A percentile compares a stretch with the other conserved stretches of the same genome.
phyloP scores from a whole-genome alignment of 2,329 filamentous ascomycete genomes.

The Penicillium decumbens region DNA sequence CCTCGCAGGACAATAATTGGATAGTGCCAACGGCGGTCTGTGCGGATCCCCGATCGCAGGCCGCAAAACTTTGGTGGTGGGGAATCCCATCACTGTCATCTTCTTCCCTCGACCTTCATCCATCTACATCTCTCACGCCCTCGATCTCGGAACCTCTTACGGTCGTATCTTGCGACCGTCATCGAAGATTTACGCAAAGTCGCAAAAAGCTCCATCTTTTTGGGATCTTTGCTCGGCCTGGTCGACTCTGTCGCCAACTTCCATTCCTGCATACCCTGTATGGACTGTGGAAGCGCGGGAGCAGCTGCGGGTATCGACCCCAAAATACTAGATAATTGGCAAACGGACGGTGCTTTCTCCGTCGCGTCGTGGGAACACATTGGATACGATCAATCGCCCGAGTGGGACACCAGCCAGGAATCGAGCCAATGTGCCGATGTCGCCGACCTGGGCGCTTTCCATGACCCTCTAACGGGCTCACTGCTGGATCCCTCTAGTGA shows the following conservation, averaged over 20 bases:
- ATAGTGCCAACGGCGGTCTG: constrained; percentile 14
- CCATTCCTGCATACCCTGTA: constrained; percentile 25
- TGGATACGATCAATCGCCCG: constrained; percentile 34
- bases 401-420: constrained; percentile 40
- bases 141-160: not conserved
- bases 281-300: constrained; percentile 37
- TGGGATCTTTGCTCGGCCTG: constrained; percentile 22
- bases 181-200: constrained; percentile 8
- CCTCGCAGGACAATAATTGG: not conserved
- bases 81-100: constrained; percentile 21
- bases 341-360: constrained; percentile 35
- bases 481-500: constrained; percentile 25
- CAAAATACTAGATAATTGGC: constrained; percentile 41
- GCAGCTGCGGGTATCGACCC: constrained; percentile 41
- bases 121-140: not conserved
- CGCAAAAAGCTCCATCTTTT: constrained; percentile 21
- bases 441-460: constrained; percentile 31
- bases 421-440: constrained; percentile 37
- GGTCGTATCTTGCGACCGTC: not conserved
- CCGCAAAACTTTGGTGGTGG: constrained; percentile 27
- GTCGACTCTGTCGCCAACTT: constrained; percentile 15
- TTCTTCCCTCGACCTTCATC: constrained; percentile 20
- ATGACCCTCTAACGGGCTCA: constrained; percentile 27
- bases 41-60: constrained; percentile 22
- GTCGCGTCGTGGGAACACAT: constrained; percentile 35